Percentiles rank a stretch among this genome's conserved stretches.
These are phyloP conservation scores for Fistulina hepatica DNA, from an alignment of 1,284 basidiomycete genomes.

Conservation along the genomic window DNA sequence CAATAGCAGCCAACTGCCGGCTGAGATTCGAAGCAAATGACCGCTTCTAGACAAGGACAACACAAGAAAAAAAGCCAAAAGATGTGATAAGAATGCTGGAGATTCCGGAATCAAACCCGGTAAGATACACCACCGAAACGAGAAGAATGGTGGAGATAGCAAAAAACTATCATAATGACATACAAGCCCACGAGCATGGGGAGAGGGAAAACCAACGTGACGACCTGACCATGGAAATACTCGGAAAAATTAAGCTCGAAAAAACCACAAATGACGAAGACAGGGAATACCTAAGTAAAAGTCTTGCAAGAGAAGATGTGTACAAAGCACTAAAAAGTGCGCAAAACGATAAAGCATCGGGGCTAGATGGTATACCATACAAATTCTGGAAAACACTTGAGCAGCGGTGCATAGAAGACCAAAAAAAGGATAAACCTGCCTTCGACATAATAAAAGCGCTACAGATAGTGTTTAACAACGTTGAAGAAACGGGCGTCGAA, in stretches of 20 bases:
- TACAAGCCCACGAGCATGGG: constrained; percentile 2
- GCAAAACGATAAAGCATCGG: neutral
- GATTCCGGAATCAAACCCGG: constrained; percentile 3
- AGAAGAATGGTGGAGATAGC: constrained; percentile 13
- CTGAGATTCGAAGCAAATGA: constrained; percentile 5
- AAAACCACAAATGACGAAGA: neutral
- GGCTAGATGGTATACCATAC: constrained; percentile 5
- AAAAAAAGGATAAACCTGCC: neutral
- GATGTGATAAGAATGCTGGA: constrained; percentile 5
- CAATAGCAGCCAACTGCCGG: no score
- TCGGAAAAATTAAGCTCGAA: neutral
- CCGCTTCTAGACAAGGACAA: constrained; percentile 4
- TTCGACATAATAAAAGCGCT: constrained; percentile 8
- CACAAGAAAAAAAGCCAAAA: constrained; percentile 12
- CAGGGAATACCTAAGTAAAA: neutral
- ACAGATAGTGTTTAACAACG: constrained; percentile 10
- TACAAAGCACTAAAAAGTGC: constrained; percentile 1
- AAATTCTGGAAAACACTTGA: constrained; percentile 5
- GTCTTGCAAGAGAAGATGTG: neutral
- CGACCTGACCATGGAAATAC: neutral
- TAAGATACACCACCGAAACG: constrained; percentile 5
- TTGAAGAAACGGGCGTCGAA: constrained; percentile 10
- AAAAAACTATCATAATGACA: constrained; percentile 8
- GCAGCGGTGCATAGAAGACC: constrained; percentile 3
- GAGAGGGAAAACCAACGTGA: neutral